phyloP scores from a whole-genome alignment of 768 basidiomycete species.

The Leucosporidium scottii region DNA sequence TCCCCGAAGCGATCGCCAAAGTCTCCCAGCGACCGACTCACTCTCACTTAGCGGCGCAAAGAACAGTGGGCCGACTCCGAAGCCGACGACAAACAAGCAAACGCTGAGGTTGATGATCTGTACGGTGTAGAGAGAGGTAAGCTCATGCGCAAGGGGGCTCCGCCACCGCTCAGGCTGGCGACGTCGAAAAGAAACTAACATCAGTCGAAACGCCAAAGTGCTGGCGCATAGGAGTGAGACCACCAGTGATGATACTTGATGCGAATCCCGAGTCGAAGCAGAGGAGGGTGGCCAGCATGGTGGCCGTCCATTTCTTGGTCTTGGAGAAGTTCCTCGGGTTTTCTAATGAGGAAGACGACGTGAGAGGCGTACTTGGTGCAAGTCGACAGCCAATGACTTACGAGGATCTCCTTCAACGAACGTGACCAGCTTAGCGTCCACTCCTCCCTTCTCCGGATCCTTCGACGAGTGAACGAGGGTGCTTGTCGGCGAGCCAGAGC shows the following conservation, averaged over 20 bases:
- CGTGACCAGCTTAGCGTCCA: too few species aligned
- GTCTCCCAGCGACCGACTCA: not conserved
- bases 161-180: too few species aligned
- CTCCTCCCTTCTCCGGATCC: too few species aligned
- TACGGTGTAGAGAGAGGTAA: too few species aligned
- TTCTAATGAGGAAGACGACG: constrained; percentile 9
- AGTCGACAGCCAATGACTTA: constrained; percentile 16
- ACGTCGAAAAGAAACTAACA: too few species aligned
- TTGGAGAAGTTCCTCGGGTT: constrained; percentile 35
- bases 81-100: constrained; percentile 32
- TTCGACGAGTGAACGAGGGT: not conserved
- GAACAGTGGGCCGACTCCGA: constrained; percentile 41
- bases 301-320: constrained; percentile 32
- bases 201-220: constrained; percentile 31
- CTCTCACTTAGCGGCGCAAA: constrained; percentile 37
- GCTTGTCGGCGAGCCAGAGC: not conserved
- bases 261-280: constrained; percentile 40
- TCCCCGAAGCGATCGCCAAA: not conserved
- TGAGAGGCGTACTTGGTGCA: constrained; percentile 11
- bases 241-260: constrained; percentile 37
- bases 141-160: too few species aligned
- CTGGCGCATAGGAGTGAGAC: constrained; percentile 32
- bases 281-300: constrained; percentile 13
- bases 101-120: constrained; percentile 20
- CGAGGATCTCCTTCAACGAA: constrained; percentile 22